Conservation (phyloP, 176 grass and related monocot genomes). For the Phragmites australis region DNA sequence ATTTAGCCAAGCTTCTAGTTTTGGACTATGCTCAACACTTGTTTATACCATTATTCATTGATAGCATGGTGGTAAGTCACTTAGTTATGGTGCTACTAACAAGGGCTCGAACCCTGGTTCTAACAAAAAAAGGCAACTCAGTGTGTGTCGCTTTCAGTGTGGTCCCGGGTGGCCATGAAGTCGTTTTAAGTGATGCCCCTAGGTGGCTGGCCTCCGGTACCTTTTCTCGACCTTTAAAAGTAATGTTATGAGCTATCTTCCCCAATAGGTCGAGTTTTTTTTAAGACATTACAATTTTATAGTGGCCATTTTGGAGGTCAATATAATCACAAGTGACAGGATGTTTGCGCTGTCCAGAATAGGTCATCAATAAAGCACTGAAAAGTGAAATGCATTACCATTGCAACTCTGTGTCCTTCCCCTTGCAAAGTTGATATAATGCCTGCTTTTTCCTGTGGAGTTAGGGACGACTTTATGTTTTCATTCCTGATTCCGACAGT, state of each 20-base stretch:
- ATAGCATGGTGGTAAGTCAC: no score
- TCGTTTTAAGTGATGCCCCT: no score
- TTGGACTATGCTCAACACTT: background rate
- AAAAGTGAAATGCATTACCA: slow-evolving; percentile 61
- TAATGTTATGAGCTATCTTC: no score
- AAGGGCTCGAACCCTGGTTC: no score
- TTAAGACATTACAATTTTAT: background rate
- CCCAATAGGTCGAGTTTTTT: no score
- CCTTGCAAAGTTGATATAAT: slow-evolving; percentile 79
- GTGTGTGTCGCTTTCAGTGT: no score
- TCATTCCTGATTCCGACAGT: slow-evolving; percentile 68
- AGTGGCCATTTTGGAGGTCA: background rate
- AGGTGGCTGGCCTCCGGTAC: no score
- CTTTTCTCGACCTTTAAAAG: no score
- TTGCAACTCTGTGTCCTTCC: slow-evolving; percentile 70
- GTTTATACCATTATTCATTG: background rate
- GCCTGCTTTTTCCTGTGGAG: slow-evolving; percentile 80
- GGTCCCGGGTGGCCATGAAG: no score
- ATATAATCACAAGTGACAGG: background rate
- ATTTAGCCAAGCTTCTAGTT: background rate
- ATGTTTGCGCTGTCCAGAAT: background rate
- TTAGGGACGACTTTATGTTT: slow-evolving; percentile 62
- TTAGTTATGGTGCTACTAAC: no score
- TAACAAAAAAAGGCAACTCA: no score
- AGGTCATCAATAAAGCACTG: background rate